Base-by-base conservation (phyloP, 169 alveolate species). In the Fabrea salina region DNA sequence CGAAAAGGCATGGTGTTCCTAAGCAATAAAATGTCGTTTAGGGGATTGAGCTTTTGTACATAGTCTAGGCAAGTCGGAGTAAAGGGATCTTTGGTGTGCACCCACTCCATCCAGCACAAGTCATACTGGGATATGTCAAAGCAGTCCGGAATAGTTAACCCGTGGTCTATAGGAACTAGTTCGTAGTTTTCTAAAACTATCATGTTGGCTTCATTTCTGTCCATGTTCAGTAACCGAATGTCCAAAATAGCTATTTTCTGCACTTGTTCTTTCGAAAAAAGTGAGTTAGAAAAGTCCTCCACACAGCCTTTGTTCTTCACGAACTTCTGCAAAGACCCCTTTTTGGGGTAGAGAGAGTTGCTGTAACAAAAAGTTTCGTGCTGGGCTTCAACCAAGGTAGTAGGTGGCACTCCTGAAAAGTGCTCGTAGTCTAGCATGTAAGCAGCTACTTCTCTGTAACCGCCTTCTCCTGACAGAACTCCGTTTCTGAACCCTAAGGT, bases 121-220 rank as follows among this genome's bases (percentile, higher is more conserved):
- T 98, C 99, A 83, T 96, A 92, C 53, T 97, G 96, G n/a, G 97
- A 96, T 1, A 98, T 98, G 83, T 97, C 99, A 41, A 98, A 88
- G 49, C 91, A 96, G 84, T 97, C 99, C 7, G 99, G 99, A 83
- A 98, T 87, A 47, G 98, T 94, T 53, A 97, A 85, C 1, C 99
- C 99, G 89, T 98, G 99, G 85, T 98, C 99, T 37, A 98, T 97
- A n/a, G 99, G 99, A 19, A 98, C 92, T 47, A 98, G 92, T 72
- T 96, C 75, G 59, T 68, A 58, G 30, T 86, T 88, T 78, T 88
- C 89, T 8, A 92, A 86, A 50, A 97, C 99, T 61, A 98, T 91
- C 53, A 98, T 97, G 82, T 98, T 98, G 44, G 97, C 97, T 82
- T 98, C 99, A 86, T 98, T 98, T 75, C 99, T 86, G 86, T 98